These are phyloP conservation scores for Coprinellus aureogranulatus DNA, from an alignment of 768 basidiomycete species.

Conservation along the genomic window DNA sequence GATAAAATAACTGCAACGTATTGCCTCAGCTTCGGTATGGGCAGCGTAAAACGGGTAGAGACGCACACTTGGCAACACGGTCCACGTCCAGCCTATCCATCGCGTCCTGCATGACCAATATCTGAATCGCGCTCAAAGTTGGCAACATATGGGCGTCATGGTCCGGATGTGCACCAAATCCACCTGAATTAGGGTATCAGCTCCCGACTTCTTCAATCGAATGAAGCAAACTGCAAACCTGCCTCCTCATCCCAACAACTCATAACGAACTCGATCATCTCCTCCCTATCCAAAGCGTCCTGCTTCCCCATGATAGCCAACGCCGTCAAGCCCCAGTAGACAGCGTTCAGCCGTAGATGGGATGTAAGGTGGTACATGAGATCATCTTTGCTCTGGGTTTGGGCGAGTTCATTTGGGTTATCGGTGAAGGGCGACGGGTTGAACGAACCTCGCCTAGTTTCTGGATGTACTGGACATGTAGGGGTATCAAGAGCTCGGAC, in stretches of 20 bases:
- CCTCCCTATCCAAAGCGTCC: slow-evolving; percentile 78
- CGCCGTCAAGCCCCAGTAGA: slow-evolving; percentile 96
- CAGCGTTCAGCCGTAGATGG: slow-evolving; percentile 91
- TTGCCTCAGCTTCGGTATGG: no score
- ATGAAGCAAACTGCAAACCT: no score
- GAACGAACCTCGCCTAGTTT: slow-evolving; percentile 61
- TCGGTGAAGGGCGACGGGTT: not conserved
- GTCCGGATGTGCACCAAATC: slow-evolving; percentile 86
- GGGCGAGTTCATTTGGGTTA: not conserved
- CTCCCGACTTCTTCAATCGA: no score
- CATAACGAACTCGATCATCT: slow-evolving; percentile 87
- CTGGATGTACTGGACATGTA: slow-evolving; percentile 77
- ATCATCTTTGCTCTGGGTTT: slow-evolving; percentile 71
- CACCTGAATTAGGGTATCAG: slow-evolving; percentile 52
- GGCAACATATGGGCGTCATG: slow-evolving; percentile 89
- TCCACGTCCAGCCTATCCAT: slow-evolving; percentile 67
- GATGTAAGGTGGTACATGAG: slow-evolving; percentile 86
- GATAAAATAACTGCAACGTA: slow-evolving; percentile 67
- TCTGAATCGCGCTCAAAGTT: slow-evolving; percentile 90
- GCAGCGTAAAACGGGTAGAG: not conserved
- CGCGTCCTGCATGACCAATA: slow-evolving; percentile 82
- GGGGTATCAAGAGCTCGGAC: slow-evolving; percentile 38
- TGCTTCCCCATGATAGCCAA: slow-evolving; percentile 74
- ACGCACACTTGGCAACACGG: slow-evolving; percentile 72
- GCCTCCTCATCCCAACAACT: slow-evolving; percentile 93